Evolutionary conservation across 495 filamentous ascomycete species (phyloP).

Genomic region (Ascodesmis nigricans): DNA sequence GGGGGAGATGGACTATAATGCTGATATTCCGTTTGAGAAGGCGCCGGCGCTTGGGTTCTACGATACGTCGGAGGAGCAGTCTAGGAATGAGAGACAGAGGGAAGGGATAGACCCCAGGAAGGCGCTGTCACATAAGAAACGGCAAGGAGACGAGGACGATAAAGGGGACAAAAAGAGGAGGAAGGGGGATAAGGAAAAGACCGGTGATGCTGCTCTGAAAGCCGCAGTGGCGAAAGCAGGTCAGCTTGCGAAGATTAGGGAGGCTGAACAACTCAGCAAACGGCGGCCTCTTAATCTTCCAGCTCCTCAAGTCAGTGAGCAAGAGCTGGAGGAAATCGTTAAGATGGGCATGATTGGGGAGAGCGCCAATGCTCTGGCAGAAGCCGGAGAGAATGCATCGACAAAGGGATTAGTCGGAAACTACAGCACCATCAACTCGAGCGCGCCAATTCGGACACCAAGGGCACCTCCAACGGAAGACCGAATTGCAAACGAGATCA

Average conservation of each 20-base stretch:
- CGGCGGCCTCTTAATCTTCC: slow-evolving; percentile 59
- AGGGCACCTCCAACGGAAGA: slow-evolving; percentile 80
- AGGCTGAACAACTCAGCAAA: slow-evolving; percentile 92
- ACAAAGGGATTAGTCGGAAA: slow-evolving; percentile 70
- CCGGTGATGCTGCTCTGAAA: slow-evolving; percentile 45
- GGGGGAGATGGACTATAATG: slow-evolving; percentile 98
- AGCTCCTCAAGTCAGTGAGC: slow-evolving; percentile 72
- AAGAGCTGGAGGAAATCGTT: slow-evolving; percentile 89
- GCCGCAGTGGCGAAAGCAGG: slow-evolving; percentile 86
- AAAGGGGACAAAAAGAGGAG: slow-evolving; percentile 70
- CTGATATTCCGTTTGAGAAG: slow-evolving; percentile 94
- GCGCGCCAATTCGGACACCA: slow-evolving; percentile 78
- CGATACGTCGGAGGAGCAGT: slow-evolving; percentile 65
- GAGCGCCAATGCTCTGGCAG: slow-evolving; percentile 52
- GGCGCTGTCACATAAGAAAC: slow-evolving; percentile 85
- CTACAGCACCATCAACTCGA: slow-evolving; percentile 57
- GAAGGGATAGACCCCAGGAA: slow-evolving; percentile 85
- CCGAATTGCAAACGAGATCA: slow-evolving; percentile 86
- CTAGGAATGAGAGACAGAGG: slow-evolving; percentile 64
- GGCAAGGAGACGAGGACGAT: slow-evolving; percentile 74
- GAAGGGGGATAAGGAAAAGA: slow-evolving; percentile 44
- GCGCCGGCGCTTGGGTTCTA: slow-evolving; percentile 75
- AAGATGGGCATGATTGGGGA: slow-evolving; percentile 96
- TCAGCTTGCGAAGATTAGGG: slow-evolving; percentile 84
- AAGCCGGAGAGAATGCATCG: slow-evolving; percentile 60